Evolutionary conservation across 768 basidiomycete species (phyloP).

Genomic region (Termitomyces sp.): DNA sequence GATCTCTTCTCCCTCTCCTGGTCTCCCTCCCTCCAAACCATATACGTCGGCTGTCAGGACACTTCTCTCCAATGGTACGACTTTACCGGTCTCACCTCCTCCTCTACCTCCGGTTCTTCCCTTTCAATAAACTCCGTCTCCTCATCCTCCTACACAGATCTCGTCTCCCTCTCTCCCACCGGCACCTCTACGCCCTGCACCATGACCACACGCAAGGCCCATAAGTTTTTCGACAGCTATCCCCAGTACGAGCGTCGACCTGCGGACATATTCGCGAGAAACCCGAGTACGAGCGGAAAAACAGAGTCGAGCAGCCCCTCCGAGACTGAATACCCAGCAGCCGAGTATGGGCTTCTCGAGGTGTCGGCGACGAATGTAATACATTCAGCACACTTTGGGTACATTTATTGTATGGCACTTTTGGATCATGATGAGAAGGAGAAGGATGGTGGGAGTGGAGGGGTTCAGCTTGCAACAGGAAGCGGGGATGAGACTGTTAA

Average conservation of each 20-base stretch:
- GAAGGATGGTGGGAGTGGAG: conserved; percentile 12
- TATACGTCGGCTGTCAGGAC: conserved; percentile 90
- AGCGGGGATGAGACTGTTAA: conserved; percentile 92
- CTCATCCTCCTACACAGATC: conserved; percentile 7
- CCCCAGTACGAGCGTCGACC: conserved; percentile 64
- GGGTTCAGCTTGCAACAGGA: conserved; percentile 65
- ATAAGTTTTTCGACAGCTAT: conserved; percentile 92
- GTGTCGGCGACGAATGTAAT: conserved; percentile 70
- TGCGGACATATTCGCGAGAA: conserved; percentile 65
- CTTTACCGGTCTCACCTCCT: conserved; percentile 30
- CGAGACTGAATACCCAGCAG: conserved; percentile 22
- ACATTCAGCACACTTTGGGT: conserved; percentile 91
- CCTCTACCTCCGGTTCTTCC: conserved; percentile 5
- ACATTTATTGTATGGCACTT: conserved; percentile 76
- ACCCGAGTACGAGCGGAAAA: conserved; percentile 26
- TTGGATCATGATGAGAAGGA: conserved; percentile 16
- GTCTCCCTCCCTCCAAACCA: conserved; percentile 58
- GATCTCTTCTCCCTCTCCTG: conserved; percentile 85
- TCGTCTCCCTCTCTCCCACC: conserved; percentile 17
- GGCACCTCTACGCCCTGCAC: conserved; percentile 30
- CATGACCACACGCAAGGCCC: conserved; percentile 41
- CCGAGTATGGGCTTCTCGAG: conserved; percentile 36
- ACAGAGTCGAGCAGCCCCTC: conserved; percentile 17
- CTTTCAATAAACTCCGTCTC: conserved; percentile 7
- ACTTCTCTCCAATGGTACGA: conserved; percentile 89